Percentiles rank a stretch among this genome's conserved stretches.
phyloP scores from a whole-genome alignment of 768 basidiomycete species.

The Trametes punicea region DNA sequence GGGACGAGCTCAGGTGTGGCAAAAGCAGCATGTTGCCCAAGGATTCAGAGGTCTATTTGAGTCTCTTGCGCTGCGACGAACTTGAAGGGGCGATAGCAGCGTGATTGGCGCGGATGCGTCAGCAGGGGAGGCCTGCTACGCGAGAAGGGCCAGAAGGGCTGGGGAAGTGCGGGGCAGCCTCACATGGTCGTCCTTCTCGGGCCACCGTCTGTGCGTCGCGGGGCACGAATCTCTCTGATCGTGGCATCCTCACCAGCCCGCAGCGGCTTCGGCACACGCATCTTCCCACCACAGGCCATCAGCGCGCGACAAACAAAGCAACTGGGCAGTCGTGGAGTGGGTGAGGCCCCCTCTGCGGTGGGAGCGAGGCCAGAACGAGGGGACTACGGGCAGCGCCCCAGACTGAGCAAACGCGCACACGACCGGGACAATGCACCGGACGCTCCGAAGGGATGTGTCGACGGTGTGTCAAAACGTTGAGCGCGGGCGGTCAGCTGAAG shows the following conservation, averaged over 20 bases:
- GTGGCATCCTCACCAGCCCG: slow-evolving; percentile 5
- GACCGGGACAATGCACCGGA: slow-evolving; percentile 1
- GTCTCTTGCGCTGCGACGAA: neutral
- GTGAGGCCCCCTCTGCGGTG: neutral
- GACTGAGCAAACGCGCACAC: slow-evolving; percentile 1
- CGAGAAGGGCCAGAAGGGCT: neutral
- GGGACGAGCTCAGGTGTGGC: slow-evolving; percentile 2
- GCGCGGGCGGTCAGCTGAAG: slow-evolving; percentile 3
- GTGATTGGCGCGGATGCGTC: slow-evolving; percentile 14
- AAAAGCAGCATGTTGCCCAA: neutral
- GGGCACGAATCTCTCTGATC: slow-evolving; percentile 7
- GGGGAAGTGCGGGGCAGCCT: slow-evolving; percentile 11
- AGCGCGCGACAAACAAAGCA: neutral
- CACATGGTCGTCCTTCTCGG: slow-evolving; percentile 5
- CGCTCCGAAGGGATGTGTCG: slow-evolving; percentile 9
- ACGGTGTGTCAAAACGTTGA: slow-evolving; percentile 3
- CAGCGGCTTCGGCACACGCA: neutral
- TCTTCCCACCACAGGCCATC: slow-evolving; percentile 8
- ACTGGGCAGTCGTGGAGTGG: neutral
- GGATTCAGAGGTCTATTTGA: slow-evolving; percentile 1
- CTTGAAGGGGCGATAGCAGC: neutral
- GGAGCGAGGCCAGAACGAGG: slow-evolving; percentile 1
- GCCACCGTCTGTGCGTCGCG: neutral
- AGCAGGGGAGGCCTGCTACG: slow-evolving; percentile 3
- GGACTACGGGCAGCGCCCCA: neutral